Evolutionary conservation across 139 green algal species (phyloP), one percentile per base, ranked within the genome.

Genomic region (Auxenochlorella pyrenoidosa): DNA sequence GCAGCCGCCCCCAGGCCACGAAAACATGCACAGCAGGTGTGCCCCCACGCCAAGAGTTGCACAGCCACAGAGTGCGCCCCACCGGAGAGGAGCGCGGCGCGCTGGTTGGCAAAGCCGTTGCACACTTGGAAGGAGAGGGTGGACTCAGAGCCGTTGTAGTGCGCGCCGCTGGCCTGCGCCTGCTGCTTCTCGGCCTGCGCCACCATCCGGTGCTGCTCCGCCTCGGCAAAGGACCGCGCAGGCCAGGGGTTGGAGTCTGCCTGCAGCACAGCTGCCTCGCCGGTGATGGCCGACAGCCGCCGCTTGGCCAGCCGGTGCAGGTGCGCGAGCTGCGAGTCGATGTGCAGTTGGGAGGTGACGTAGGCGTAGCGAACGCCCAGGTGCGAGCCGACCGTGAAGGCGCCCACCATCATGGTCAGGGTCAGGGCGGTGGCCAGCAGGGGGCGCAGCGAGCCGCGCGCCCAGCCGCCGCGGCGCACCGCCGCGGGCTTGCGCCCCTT

Each of bases 71-170:
- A n/a, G n/a, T n/a, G n/a, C n/a, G n/a, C n/a, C 54, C 54, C 70
- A 76, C 70, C 70, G 1, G 70, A 76, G 15, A 76, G 24, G 21
- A 76, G 34, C 70, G 70, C 70, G n/a, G 40, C 70, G n/a, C 70
- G 70, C 70, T 76, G 70, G 70, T 76, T 76, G 16, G 70, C 70
- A 41, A 76, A 76, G 18, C 70, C 70, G 36, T 76, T 76, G 70
- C 70, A 76, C 15, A 76, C 70, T 47, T 76, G 70, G 70, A 76
- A 76, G 34, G 70, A 76, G 34, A 76, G n/a, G 5, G 70, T 76
- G 34, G 70, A 8, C 8, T 44, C 70, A 15, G 30, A 28, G 54
- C 63, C 63, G 63, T 34, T 34, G 28, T 15, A n/a, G 63, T 38
- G 28, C 63, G 18, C 63, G 4, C 63, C 63, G 63, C 28, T 22